Percentiles rank a stretch among this genome's conserved stretches.
phyloP scores from a whole-genome alignment of 2,329 filamentous ascomycete genomes.

The Bipolaris gigantea region DNA sequence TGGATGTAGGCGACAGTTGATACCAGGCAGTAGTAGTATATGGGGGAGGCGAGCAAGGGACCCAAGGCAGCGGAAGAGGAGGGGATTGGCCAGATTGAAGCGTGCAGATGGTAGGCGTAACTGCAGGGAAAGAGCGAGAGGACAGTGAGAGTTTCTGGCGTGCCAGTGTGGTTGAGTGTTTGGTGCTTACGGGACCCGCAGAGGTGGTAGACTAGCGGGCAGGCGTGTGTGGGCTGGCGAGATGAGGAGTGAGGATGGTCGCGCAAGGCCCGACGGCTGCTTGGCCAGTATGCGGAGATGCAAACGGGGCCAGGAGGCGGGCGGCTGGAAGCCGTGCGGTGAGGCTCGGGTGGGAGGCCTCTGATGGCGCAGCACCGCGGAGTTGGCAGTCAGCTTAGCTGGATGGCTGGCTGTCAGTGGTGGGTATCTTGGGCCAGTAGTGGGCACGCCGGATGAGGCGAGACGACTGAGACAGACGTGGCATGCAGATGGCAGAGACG shows the following conservation, averaged over 20 bases:
- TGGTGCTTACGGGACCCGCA: constrained; percentile 40
- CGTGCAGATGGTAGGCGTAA: constrained; percentile 25
- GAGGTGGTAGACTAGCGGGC: constrained; percentile 38
- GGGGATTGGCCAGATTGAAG: constrained; percentile 28
- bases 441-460: constrained; percentile 23
- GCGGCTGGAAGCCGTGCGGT: constrained; percentile 28
- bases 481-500: constrained; percentile 28
- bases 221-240: constrained; percentile 32
- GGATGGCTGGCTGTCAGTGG: constrained; percentile 28
- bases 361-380: constrained; percentile 34
- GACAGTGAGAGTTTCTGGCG: constrained; percentile 27
- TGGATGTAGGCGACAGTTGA: constrained; percentile 31
- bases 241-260: constrained; percentile 39
- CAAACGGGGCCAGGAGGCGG: constrained; percentile 21
- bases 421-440: constrained; percentile 15
- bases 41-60: constrained; percentile 23
- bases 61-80: constrained; percentile 28
- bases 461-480: constrained; percentile 25
- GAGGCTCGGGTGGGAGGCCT: constrained; percentile 35
- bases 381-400: constrained; percentile 38
- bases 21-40: constrained; percentile 22
- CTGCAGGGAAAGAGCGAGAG: constrained; percentile 33
- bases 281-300: constrained; percentile 23
- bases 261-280: constrained; percentile 38
- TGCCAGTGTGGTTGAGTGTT: constrained; percentile 30